Percentiles rank a stretch among this genome's conserved stretches.
phyloP scores from a whole-genome alignment of 108 stramenopile species.

The Pseudonitzschia pungens region DNA sequence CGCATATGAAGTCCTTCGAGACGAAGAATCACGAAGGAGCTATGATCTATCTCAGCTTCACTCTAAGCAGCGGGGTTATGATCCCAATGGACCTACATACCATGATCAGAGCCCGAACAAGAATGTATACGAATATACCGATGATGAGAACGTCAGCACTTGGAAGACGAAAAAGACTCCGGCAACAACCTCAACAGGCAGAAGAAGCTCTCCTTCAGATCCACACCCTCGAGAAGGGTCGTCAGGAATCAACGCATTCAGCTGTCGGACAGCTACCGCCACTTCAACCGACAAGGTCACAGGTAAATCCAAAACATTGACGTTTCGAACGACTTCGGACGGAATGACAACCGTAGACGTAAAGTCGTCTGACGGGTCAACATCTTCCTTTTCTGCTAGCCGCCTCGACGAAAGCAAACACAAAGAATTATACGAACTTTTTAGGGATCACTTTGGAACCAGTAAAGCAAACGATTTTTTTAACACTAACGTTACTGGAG shows the following conservation, averaged over 20 bases:
- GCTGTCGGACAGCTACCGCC: neutral
- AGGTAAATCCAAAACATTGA: neutral
- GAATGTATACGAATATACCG: neutral
- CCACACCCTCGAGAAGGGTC: no score
- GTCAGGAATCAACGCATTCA: neutral
- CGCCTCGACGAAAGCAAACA: neutral
- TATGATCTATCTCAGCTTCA: slow-evolving; percentile 12
- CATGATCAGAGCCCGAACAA: neutral
- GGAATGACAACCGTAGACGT: neutral
- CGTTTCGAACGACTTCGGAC: neutral
- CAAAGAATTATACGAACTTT: neutral
- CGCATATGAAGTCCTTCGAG: neutral
- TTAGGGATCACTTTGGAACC: neutral
- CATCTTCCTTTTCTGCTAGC: neutral
- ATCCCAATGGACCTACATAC: slow-evolving; percentile 3
- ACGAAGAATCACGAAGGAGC: slow-evolving; percentile 1
- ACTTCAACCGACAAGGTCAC: neutral
- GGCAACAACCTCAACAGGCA: no score
- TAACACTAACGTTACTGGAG: neutral
- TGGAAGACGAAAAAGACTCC: neutral
- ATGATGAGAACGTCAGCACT: neutral
- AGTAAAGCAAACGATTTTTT: neutral
- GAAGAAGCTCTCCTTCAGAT: neutral
- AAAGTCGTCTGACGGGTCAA: neutral
- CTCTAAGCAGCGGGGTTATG: neutral